Percentiles rank a stretch among this genome's conserved stretches.
These are phyloP conservation scores for Candida boidinii DNA, from an alignment of 805 yeast genomes.

Conservation along the genomic window DNA sequence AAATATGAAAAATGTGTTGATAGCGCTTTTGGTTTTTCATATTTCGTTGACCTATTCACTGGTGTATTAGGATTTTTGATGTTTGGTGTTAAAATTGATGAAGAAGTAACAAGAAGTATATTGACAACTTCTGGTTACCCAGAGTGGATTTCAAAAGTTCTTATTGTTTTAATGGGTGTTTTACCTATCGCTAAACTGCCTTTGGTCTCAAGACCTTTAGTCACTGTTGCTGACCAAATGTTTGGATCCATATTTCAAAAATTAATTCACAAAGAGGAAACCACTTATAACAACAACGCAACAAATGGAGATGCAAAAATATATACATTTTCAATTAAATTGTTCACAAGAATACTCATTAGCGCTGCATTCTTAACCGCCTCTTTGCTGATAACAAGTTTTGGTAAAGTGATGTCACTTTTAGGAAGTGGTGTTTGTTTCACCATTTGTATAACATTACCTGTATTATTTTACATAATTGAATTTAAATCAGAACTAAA, in stretches of 20 bases:
- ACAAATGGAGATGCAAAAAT: not conserved
- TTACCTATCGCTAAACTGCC: slow-evolving; percentile 84
- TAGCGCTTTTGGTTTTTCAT: slow-evolving; percentile 52
- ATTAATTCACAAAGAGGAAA: not conserved
- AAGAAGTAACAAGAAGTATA: slow-evolving; percentile 44
- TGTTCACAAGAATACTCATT: slow-evolving; percentile 34
- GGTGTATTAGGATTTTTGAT: slow-evolving; percentile 58
- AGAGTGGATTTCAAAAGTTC: slow-evolving; percentile 32
- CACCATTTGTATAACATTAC: slow-evolving; percentile 70
- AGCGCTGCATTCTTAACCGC: slow-evolving; percentile 48
- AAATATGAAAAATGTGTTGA: slow-evolving; percentile 45
- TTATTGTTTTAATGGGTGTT: slow-evolving; percentile 67
- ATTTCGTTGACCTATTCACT: slow-evolving; percentile 51
- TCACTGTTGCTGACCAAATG: slow-evolving; percentile 53
- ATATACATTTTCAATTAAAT: slow-evolving; percentile 2
- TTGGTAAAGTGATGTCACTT: slow-evolving; percentile 75
- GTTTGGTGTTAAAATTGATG: slow-evolving; percentile 43
- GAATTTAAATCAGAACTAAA: slow-evolving; percentile 40
- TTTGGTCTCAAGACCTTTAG: slow-evolving; percentile 72
- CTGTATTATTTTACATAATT: slow-evolving; percentile 60
- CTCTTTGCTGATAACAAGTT: slow-evolving; percentile 64
- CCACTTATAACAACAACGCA: slow-evolving; percentile 2
- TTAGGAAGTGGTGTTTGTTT: slow-evolving; percentile 78
- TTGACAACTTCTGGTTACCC: slow-evolving; percentile 39
- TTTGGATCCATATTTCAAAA: not conserved